Evolutionary conservation across 257 asterid species (phyloP).

Genomic region (Solanum arcanum): DNA sequence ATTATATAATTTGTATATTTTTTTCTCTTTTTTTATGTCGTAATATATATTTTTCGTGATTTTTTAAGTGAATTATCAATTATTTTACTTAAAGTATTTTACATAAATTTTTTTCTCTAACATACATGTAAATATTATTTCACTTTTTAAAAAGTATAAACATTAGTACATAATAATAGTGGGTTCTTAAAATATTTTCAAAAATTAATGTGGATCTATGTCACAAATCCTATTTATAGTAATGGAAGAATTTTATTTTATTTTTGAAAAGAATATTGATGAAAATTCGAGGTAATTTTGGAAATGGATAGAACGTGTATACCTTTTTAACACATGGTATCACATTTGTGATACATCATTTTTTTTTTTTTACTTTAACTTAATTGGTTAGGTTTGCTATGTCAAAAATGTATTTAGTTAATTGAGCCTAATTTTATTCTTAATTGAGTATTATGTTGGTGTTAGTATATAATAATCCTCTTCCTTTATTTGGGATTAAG

Average conservation of each 20-base stretch:
- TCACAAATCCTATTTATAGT: neutral
- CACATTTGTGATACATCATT: neutral
- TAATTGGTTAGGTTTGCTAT: neutral
- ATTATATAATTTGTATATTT: no score
- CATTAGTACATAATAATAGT: no score
- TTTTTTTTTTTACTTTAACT: neutral
- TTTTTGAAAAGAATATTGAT: neutral
- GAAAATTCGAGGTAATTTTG: neutral
- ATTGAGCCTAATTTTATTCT: neutral
- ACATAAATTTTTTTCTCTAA: no score
- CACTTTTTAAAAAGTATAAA: no score
- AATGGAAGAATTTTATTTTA: neutral
- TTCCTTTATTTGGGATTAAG: neutral
- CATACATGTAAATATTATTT: no score
- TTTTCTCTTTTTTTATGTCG: neutral
- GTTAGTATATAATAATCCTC: neutral
- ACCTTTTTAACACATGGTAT: neutral
- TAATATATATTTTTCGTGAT: neutral
- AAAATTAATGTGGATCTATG: neutral
- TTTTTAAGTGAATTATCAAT: no score
- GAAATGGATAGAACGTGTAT: neutral
- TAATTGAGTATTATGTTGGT: neutral
- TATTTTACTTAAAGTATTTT: no score
- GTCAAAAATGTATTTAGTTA: neutral
- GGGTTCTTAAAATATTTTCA: neutral